These are phyloP conservation scores for Hypoxylon cercidicola DNA, from an alignment of 495 filamentous ascomycete species.

Conservation along the genomic window DNA sequence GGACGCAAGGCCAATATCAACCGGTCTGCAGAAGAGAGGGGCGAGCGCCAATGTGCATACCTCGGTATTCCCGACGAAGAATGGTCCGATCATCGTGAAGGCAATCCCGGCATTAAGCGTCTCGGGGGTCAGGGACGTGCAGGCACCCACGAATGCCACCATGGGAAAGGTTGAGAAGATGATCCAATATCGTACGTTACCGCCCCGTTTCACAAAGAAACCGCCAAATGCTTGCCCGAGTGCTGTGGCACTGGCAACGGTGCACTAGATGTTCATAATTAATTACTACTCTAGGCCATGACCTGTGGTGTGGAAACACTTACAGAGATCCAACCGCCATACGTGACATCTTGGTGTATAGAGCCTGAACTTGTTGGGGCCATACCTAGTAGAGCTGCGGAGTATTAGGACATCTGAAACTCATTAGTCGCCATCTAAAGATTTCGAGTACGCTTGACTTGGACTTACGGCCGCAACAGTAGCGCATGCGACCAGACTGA, in stretches of 20 bases:
- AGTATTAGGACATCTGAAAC: constrained; percentile 48
- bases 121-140: constrained; percentile 44
- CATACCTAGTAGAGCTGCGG: constrained; percentile 41
- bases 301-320: constrained; percentile 1
- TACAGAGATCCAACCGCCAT: constrained; percentile 46
- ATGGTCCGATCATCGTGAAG: constrained; percentile 38
- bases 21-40: constrained; percentile 38
- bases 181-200: constrained; percentile 47
- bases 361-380: constrained; percentile 41
- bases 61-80: constrained; percentile 42
- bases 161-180: constrained; percentile 51
- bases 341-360: constrained; percentile 42
- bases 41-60: constrained; percentile 38
- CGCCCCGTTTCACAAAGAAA: constrained; percentile 34
- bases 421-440: constrained; percentile 1
- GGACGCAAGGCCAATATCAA: constrained; percentile 61
- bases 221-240: constrained; percentile 40
- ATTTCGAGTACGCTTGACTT: background rate
- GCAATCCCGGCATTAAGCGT: constrained; percentile 34
- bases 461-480: constrained; percentile 45
- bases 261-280: constrained; percentile 27
- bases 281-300: constrained; percentile 3
- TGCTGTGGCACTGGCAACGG: constrained; percentile 41
- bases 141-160: constrained; percentile 49
- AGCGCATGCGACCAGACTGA: constrained; percentile 53